A percentile compares a stretch with the other conserved stretches of the same genome.
These are phyloP conservation scores for Neospora caninum DNA, from an alignment of 169 alveolate species.

Conservation along the genomic window DNA sequence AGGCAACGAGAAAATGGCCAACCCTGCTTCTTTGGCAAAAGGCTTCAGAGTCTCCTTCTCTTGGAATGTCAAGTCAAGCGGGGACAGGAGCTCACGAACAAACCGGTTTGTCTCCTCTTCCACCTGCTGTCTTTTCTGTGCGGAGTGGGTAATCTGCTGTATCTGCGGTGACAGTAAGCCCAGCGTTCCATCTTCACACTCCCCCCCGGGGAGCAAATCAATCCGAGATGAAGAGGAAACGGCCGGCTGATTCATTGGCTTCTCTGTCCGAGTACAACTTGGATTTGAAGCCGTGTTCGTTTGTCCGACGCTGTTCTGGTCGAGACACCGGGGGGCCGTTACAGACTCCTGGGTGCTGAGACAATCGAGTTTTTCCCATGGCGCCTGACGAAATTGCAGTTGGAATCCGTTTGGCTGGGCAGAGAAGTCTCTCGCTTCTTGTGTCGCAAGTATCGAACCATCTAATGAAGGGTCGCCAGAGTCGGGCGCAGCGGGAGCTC, in stretches of 20 bases:
- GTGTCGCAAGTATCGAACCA: neutral
- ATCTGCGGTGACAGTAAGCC: neutral
- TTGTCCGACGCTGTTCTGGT: neutral
- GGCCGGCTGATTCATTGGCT: neutral
- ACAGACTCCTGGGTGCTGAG: neutral
- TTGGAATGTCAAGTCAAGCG: neutral
- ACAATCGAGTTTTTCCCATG: neutral
- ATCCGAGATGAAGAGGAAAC: neutral
- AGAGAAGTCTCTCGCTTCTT: neutral
- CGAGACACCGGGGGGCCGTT: neutral
- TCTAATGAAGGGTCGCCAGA: neutral
- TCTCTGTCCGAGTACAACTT: neutral
- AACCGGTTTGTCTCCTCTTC: neutral
- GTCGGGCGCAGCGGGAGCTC: neutral
- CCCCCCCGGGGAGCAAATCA: neutral
- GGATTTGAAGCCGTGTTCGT: neutral
- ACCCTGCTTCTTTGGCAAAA: neutral
- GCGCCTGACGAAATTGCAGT: neutral
- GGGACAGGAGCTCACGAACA: neutral
- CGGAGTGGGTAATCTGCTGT: neutral
- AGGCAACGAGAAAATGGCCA: neutral
- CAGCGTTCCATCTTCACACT: neutral
- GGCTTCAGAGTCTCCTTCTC: slow-evolving; percentile 13
- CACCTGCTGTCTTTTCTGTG: neutral
- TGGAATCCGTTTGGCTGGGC: neutral